Evolutionary conservation across 192 early-diverging fungal species (phyloP).

Genomic region (Ambispora gerdemannii): DNA sequence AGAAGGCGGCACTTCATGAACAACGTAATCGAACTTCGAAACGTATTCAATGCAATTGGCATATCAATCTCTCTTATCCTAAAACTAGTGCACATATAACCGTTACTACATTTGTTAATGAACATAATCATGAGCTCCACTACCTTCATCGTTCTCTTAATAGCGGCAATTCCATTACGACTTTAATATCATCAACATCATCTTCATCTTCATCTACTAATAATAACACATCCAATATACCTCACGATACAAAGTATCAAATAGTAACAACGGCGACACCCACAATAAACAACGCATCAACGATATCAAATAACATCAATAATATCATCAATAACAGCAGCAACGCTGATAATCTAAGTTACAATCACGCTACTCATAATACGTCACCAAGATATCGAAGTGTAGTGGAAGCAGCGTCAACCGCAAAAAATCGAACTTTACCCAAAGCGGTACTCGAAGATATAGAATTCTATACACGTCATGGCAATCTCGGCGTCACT

Average conservation of each 20-base stretch:
- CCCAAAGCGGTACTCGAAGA: constrained; percentile 26
- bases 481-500: constrained; percentile 22
- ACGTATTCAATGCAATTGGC: constrained; percentile 31
- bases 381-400: constrained; percentile 24
- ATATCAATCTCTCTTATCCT: constrained; percentile 30
- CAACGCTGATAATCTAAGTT: too few species aligned
- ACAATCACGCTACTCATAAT: too few species aligned
- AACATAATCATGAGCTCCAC: constrained; percentile 30
- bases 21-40: constrained; percentile 30
- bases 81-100: constrained; percentile 29
- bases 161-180: constrained; percentile 3
- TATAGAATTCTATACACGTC: constrained; percentile 29
- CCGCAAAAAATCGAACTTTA: constrained; percentile 25
- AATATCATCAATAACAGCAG: too few species aligned
- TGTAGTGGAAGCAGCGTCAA: constrained; percentile 21
- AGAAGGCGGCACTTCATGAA: constrained; percentile 26
- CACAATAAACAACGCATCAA: neutral
- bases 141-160: constrained; percentile 7
- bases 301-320: too few species aligned
- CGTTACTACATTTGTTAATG: constrained; percentile 31
- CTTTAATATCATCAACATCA: neutral
- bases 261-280: neutral
- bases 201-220: neutral
- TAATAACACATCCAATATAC: neutral
- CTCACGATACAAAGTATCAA: neutral